phyloP scores from a whole-genome alignment of 2,329 filamentous ascomycete species.

The Pestalotiopsis fici region DNA sequence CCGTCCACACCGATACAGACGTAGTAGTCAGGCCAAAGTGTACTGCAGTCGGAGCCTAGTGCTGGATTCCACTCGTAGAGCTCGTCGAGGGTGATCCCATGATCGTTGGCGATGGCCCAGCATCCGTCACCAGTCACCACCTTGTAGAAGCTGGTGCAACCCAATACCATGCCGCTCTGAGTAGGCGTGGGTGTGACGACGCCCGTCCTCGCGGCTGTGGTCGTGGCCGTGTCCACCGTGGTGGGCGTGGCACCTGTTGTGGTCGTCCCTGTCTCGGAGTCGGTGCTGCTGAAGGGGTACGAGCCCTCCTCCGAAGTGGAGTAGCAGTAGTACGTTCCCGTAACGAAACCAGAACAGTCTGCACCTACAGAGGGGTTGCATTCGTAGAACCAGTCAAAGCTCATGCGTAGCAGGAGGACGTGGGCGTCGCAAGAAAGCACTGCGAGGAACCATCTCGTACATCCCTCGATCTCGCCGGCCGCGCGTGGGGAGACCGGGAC shows the following conservation, averaged over 20 bases:
- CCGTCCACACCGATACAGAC: background rate
- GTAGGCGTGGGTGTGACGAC: conserved; percentile 5
- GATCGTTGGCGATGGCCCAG: conserved; percentile 2
- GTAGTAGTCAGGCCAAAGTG: background rate
- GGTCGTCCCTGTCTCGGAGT: background rate
- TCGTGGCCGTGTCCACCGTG: conserved; percentile 6
- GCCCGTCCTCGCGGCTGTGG: background rate
- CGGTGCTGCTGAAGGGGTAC: background rate
- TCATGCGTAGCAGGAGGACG: no score
- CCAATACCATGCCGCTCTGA: conserved; percentile 12
- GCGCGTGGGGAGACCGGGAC: no score
- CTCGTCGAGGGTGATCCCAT: conserved; percentile 8
- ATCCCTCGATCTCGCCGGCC: no score
- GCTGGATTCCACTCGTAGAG: conserved; percentile 14
- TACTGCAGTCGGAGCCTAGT: background rate
- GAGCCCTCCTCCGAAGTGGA: background rate
- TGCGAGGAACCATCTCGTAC: no score
- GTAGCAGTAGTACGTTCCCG: background rate
- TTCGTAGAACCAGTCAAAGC: background rate
- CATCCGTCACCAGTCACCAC: conserved; percentile 15
- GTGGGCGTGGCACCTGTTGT: background rate
- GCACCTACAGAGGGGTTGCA: background rate
- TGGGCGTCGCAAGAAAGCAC: no score
- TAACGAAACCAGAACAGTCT: background rate
- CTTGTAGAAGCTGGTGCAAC: conserved; percentile 18